Evolutionary conservation across 2,329 filamentous ascomycete species (phyloP), one percentile per base, ranked within the genome.

Genomic region (Chaetomiaceae sp.): DNA sequence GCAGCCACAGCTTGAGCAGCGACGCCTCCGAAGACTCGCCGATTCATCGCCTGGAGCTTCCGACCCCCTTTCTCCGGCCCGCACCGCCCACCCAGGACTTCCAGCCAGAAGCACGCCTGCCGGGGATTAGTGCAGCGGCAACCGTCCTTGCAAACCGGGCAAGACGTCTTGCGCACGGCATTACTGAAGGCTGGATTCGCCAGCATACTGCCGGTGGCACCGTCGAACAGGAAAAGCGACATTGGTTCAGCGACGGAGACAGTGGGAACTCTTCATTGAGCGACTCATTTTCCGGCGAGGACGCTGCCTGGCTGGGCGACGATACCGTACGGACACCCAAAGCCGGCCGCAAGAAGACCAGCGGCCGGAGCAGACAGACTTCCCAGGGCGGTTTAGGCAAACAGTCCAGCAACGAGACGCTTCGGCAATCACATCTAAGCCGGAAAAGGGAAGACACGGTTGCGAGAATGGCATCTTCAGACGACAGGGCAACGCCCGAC

Each of bases 111-210:
- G 63, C 67, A 45, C 66, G 65, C n/a, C 62, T 63, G 5, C 59
- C 66, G 2, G 75, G 66, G 5, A 70, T 75, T 48, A 81, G 73
- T 62, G 81, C 80, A 21, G 79, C 81, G 8, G 81, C 81, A 25
- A 77, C 80, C 11, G 80, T 85, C 21, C 78, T 86, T 57, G 81
- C 80, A 43, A 85, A 85, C 62, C 77, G 82, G 59, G 82, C 76
- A 44, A 72, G 82, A 64, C 73, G 83, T 66, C 75, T 79, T 51
- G 73, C 76, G 14, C 75, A 76, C 59, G 83, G 85, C 54, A 78
- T 91, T 49, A 90, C 87, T 0, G 86, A 91, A 68, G 87, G 90
- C 73, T 92, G 89, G 89, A 90, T 94, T 60, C 86, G 87, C 56
- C 86, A 89, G 57, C 89, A 91, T 65, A 84, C 89, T n/a, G 80